Evolutionary conservation across 164 flowering plant genomes (phyloP), one percentile per base, ranked within the genome.

Genomic region (Cinnamomum chago): DNA sequence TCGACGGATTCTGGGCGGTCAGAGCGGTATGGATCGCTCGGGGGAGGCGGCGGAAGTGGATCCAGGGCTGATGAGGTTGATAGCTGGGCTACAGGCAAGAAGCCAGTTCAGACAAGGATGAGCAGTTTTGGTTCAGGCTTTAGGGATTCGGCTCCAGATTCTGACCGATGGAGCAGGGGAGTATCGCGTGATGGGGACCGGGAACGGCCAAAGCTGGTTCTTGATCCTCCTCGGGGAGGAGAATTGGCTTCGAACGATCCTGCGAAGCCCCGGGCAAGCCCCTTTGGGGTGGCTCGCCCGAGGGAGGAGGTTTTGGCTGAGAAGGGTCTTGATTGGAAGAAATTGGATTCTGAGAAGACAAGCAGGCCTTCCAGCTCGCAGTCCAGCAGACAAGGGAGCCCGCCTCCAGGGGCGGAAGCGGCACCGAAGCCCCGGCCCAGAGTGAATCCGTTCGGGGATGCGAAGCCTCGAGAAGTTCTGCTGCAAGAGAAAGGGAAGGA

Each of bases 371-470:
- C 86, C 5, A 92, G 94, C 75, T 85, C 88, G 2, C 94, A 90
- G n/a, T 89, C 93, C 0, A 79, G 73, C 74, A 68, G 94, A 82
- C 88, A 94, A 2, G 92, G 87, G 78, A 84, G 84, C 60, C 83
- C 76, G 3, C 82, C 72, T 2, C 52, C 77, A 12, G 30, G 77
- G 10, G n/a, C n/a, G 7, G 88, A 83, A 62, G 85, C 65, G 68
- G 83, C 67, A 70, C 78, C 68, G 27, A 92, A 83, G 82, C 80
- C 88, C 5, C 83, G 84, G 68, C 92, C 90, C 3, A 93, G 87
- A 79, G 89, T 91, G 77, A 95, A 95, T 72, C 98, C 97, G 2
- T 95, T 95, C 73, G 98, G 97, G n/a, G 94, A 92, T 78, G 97
- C 97, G 1, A 91, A 89, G 86, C 98, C 97, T 23, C 81, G 97